Conservation (phyloP, 352 stramenopile genomes). For the Plasmopara viticola region DNA sequence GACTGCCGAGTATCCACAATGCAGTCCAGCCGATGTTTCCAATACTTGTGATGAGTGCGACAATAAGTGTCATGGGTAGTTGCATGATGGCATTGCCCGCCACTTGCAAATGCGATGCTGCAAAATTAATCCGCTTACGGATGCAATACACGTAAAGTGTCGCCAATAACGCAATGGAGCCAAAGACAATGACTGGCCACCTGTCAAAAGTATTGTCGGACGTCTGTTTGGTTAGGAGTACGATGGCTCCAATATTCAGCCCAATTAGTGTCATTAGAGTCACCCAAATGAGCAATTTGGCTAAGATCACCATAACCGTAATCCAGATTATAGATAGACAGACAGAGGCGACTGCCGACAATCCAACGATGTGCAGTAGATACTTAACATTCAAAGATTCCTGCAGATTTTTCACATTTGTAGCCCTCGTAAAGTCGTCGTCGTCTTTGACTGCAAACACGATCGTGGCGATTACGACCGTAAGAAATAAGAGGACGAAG, state of each 20-base stretch:
- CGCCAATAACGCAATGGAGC: conserved; percentile 41
- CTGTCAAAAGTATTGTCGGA: conserved; percentile 44
- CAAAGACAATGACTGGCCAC: conserved; percentile 58
- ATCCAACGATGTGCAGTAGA: conserved; percentile 47
- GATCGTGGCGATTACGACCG: conserved; percentile 38
- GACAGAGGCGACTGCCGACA: conserved; percentile 48
- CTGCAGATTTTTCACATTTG: conserved; percentile 29
- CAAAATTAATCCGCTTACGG: conserved; percentile 88
- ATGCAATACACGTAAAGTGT: conserved; percentile 62
- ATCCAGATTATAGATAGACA: conserved; percentile 73
- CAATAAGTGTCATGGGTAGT: conserved; percentile 75
- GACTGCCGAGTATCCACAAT: conserved; percentile 78
- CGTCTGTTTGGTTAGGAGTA: conserved; percentile 63
- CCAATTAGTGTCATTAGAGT: conserved; percentile 23
- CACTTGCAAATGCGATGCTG: conserved; percentile 85
- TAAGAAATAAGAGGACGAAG: conserved; percentile 62
- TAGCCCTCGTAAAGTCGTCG: conserved; percentile 49
- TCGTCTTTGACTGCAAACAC: conserved; percentile 57
- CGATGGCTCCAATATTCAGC: conserved; percentile 44
- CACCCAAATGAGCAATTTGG: conserved; percentile 51
- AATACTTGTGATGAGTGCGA: conserved; percentile 78
- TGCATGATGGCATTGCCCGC: conserved; percentile 81
- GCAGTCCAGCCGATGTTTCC: conserved; percentile 84
- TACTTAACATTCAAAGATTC: conserved; percentile 46
- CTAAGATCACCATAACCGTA: conserved; percentile 63